A percentile compares a stretch with the other conserved stretches of the same genome.
These are phyloP conservation scores for Mortierella sp. DNA, from an alignment of 371 early-diverging fungal genomes.

Conservation along the genomic window DNA sequence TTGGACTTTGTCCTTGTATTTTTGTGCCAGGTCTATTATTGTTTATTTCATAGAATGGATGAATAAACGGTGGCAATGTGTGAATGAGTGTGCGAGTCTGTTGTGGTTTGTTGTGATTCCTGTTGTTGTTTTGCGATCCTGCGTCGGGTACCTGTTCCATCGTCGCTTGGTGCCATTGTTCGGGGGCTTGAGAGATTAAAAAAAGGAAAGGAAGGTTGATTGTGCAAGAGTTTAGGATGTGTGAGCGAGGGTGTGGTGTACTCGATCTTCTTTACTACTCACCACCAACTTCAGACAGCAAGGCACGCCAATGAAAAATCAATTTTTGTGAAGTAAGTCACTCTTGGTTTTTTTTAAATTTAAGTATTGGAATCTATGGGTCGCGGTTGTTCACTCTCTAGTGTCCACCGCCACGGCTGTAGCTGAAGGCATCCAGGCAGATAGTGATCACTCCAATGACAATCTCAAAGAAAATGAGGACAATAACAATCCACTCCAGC, in stretches of 20 bases:
- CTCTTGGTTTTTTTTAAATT: background rate
- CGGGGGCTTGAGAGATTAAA: background rate
- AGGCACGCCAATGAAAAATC: background rate
- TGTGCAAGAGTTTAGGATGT: background rate
- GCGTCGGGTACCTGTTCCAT: background rate
- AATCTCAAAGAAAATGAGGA: slow-evolving; percentile 86
- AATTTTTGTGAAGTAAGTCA: background rate
- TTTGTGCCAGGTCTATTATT: slow-evolving; percentile 35
- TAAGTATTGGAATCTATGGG: background rate
- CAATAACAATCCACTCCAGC: slow-evolving; percentile 88
- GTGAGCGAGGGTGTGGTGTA: background rate
- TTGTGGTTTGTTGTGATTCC: background rate
- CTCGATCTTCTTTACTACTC: background rate
- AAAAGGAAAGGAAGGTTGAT: background rate
- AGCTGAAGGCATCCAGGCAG: slow-evolving; percentile 76
- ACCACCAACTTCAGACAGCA: background rate
- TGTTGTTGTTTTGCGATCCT: background rate
- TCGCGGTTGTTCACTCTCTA: background rate
- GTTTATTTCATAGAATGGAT: background rate
- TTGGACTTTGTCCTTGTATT: slow-evolving; percentile 44
- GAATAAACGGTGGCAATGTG: background rate
- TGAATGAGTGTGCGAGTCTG: background rate
- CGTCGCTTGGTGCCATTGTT: background rate
- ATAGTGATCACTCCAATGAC: slow-evolving; percentile 86
- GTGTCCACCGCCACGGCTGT: slow-evolving; percentile 42